Evolutionary conservation across 2,329 filamentous ascomycete genomes (phyloP), one percentile per base, ranked within the genome.

Genomic region (Talaromyces amestolkiae): DNA sequence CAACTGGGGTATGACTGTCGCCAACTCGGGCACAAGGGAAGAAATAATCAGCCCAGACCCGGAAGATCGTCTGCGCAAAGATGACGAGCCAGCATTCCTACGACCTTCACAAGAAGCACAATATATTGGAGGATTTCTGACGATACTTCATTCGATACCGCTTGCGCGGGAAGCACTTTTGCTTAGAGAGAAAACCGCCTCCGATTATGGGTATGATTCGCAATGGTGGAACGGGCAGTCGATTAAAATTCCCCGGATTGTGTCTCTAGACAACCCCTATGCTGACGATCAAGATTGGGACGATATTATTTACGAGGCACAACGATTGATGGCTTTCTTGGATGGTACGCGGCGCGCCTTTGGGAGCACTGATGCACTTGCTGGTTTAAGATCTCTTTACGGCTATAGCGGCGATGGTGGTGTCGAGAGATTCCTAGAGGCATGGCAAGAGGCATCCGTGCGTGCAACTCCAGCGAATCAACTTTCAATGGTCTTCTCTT

Each of bases 151-250:
- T 70, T 80, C 83, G 22, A 87, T 89, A 64, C 86, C 87, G 3
- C 75, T 84, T 35, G 84, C 83, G 22, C 81, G 86, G 64, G 85
- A 88, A 71, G 83, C 84, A 9, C 77, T 89, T 10, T 73, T 89
- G 13, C 73, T 82, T 47, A 78, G 82, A n/a, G 76, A 77, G 8
- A 75, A 80, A 31, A 70, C 78, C 6, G 73, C 81, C 27, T 71
- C 75, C 2, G 78, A 84, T 65, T 89, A 89, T 69, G 85, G 85
- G 51, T 74, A 82, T 62, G 82, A 87, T 66, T 69, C 79, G 1
- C 83, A 86, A 11, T 89, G 87, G 87, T 89, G 87, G 87, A 85
- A 83, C 69, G 87, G 87, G 22, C 80, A 80, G 35, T 72, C 81
- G 0, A 83, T 86, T 31, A 76, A 80, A 35, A 73, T 82, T 15